These are phyloP conservation scores for Pythium biforme DNA, from an alignment of 352 stramenopile genomes.

Conservation along the genomic window DNA sequence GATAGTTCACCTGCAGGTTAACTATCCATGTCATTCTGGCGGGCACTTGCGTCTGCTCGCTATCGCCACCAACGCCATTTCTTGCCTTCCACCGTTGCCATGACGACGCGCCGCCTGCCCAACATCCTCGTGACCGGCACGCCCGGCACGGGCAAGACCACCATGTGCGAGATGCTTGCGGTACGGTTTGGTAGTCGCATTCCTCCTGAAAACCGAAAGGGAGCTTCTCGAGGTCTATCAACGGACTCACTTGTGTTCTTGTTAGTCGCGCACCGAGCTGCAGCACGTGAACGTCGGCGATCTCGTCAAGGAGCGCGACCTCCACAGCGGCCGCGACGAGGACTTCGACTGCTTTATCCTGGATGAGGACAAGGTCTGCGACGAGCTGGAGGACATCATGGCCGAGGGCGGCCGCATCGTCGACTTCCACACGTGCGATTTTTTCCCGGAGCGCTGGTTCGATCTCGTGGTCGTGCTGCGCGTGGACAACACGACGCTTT, in stretches of 20 bases:
- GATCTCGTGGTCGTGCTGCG: slow-evolving; percentile 93
- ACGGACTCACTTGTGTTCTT: slow-evolving; percentile 18
- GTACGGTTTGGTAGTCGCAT: slow-evolving; percentile 32
- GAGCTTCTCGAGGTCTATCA: not conserved
- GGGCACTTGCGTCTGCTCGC: not conserved
- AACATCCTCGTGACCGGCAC: slow-evolving; percentile 99
- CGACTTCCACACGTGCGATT: slow-evolving; percentile 97
- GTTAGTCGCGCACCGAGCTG: slow-evolving; percentile 53
- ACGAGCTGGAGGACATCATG: slow-evolving; percentile 94
- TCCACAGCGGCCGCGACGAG: slow-evolving; percentile 89
- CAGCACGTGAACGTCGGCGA: slow-evolving; percentile 95
- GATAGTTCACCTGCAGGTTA: slow-evolving; percentile 1
- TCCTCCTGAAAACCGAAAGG: slow-evolving; percentile 1
- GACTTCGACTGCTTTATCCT: slow-evolving; percentile 96
- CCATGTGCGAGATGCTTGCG: slow-evolving; percentile 90
- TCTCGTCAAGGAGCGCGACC: slow-evolving; percentile 82
- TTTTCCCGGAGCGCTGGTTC: slow-evolving; percentile 98
- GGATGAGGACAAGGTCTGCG: slow-evolving; percentile 97
- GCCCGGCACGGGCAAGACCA: slow-evolving; percentile 95
- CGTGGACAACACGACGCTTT: slow-evolving; percentile 92
- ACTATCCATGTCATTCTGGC: not conserved
- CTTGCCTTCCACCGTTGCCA: no score
- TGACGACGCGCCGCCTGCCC: slow-evolving; percentile 49
- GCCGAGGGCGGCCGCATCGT: slow-evolving; percentile 88
- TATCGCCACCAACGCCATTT: no score